Evolutionary conservation across 306 rosid species (phyloP).

Genomic region (Trifolium repens): DNA sequence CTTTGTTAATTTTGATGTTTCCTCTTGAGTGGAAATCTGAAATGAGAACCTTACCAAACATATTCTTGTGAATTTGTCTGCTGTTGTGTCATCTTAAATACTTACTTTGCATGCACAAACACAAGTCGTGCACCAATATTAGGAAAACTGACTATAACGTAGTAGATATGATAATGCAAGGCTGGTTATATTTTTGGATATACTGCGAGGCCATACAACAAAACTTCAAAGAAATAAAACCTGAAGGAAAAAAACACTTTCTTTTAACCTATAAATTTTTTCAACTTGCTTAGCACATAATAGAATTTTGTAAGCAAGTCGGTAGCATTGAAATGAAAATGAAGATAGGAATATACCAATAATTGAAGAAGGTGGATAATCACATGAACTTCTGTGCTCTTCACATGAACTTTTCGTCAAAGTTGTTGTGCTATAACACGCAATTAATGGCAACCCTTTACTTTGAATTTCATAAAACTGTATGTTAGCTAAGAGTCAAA

Average conservation of each 20-base stretch:
- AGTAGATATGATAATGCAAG: not conserved
- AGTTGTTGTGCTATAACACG: not conserved
- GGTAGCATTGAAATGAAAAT: not conserved
- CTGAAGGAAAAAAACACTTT: not conserved
- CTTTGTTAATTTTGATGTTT: not conserved
- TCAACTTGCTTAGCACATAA: not conserved
- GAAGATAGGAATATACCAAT: not conserved
- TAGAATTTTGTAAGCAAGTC: not conserved
- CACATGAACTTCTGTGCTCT: not conserved
- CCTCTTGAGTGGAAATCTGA: not conserved
- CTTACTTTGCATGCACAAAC: not conserved
- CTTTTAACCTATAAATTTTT: not conserved
- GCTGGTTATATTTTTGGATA: not conserved
- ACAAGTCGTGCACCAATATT: not conserved
- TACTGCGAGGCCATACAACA: not conserved
- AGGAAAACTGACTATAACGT: not conserved
- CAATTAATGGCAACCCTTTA: not conserved
- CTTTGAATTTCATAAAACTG: not conserved
- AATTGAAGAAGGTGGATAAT: not conserved
- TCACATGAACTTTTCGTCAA: not conserved
- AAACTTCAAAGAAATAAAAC: not conserved
- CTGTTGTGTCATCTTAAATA: not conserved
- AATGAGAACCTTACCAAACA: constrained; percentile 3
- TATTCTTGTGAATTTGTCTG: not conserved
- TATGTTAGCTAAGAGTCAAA: not conserved